A percentile compares a stretch with the other conserved stretches of the same genome.
These are phyloP conservation scores for Yamadazyma kitorensis DNA, from an alignment of 805 yeast species.

Conservation along the genomic window DNA sequence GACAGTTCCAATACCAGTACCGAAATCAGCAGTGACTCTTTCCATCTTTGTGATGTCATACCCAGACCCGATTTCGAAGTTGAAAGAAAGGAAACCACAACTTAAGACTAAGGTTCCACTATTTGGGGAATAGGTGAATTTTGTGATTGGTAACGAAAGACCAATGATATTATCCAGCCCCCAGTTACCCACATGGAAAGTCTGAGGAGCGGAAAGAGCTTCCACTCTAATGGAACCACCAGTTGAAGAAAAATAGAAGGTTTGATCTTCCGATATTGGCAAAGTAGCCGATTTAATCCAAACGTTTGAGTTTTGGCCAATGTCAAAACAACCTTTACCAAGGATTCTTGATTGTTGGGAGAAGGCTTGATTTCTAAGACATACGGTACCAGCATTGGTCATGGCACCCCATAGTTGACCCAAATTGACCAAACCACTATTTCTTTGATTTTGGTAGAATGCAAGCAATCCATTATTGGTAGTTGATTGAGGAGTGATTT, in stretches of 20 bases:
- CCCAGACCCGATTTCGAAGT: conserved; percentile 17
- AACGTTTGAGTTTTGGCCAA: conserved; percentile 14
- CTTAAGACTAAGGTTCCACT: conserved; percentile 10
- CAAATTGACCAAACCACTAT: conserved; percentile 14
- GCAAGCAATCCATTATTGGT: conserved; percentile 19
- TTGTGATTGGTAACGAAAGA: conserved; percentile 11
- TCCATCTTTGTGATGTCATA: conserved; percentile 13
- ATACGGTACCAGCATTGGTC: conserved; percentile 20
- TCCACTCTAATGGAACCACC: conserved; percentile 14
- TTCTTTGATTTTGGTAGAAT: conserved; percentile 19
- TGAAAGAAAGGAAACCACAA: conserved; percentile 8
- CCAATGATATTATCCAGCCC: conserved; percentile 14
- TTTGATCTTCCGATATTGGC: conserved; percentile 12
- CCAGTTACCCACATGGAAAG: conserved; percentile 20
- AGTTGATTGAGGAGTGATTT: conserved; percentile 10
- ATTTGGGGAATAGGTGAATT: conserved; percentile 5
- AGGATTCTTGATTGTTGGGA: conserved; percentile 15
- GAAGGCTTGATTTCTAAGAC: conserved; percentile 19
- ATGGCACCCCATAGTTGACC: conserved; percentile 14
- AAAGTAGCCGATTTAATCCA: conserved; percentile 12
- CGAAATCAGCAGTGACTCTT: conserved; percentile 13
- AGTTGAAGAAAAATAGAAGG: conserved; percentile 13
- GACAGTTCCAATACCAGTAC: conserved; percentile 16
- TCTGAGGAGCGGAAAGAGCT: conserved; percentile 16
- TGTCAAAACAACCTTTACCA: conserved; percentile 23